phyloP scores from a whole-genome alignment of 768 basidiomycete genomes.

The Crepidotus variabilis region DNA sequence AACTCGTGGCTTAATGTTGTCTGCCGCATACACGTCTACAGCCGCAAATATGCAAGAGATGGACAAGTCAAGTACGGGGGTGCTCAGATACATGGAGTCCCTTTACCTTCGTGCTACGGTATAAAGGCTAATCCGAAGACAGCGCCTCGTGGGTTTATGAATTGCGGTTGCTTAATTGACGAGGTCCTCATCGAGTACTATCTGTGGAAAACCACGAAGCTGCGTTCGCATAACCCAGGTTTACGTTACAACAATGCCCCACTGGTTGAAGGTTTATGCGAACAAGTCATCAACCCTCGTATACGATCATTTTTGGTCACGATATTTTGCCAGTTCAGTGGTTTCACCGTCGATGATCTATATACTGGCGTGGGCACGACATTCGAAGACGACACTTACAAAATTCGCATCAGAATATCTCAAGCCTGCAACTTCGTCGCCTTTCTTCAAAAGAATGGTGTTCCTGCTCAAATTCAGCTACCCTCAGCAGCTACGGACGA shows the following conservation, averaged over 20 bases:
- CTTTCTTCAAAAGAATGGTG: too few species aligned
- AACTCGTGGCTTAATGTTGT: background rate
- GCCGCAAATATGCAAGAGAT: background rate
- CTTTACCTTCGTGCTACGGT: background rate
- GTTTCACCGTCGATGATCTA: too few species aligned
- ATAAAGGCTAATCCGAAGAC: background rate
- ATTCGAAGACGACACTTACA: too few species aligned
- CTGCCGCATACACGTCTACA: background rate
- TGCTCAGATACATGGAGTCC: background rate
- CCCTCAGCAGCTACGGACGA: too few species aligned
- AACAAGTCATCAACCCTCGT: too few species aligned
- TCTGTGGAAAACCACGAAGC: slow-evolving; percentile 6
- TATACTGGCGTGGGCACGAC: too few species aligned
- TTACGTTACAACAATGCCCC: background rate
- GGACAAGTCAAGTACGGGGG: background rate
- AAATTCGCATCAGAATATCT: too few species aligned
- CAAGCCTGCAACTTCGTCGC: too few species aligned
- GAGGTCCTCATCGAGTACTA: slow-evolving; percentile 11
- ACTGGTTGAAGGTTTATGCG: too few species aligned
- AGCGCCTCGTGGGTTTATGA: background rate
- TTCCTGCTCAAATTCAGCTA: too few species aligned
- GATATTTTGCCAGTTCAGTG: too few species aligned
- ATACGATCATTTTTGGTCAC: too few species aligned
- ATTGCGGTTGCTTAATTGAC: slow-evolving; percentile 13
- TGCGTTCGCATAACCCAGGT: background rate